Evolutionary conservation across 2,329 filamentous ascomycete species (phyloP), one percentile per base, ranked within the genome.

Genomic region (Ophiostoma sp.): DNA sequence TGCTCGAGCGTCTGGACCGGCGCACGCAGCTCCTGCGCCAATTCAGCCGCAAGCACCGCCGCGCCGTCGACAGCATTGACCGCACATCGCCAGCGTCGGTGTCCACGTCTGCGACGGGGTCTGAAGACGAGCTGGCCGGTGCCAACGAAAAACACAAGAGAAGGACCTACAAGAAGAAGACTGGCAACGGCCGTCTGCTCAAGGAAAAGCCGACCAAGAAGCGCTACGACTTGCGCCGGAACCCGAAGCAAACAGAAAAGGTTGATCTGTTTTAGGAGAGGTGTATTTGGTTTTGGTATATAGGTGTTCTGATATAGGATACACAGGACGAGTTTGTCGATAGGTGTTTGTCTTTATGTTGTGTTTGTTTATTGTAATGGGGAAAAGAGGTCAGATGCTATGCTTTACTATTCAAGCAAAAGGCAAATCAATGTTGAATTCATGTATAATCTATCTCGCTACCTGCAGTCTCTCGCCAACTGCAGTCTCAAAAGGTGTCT

Each of bases 1-100:
- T 69, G 66, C 44, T 69, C 8, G 68, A 70, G 63, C 38, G 36
- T 42, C 65, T 52, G 1, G 49, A 16, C 38, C 68, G 44, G 12
- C 66, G 62, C 9, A 40, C 55, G 9, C 12, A 9, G 27, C 49
- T 27, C 27, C 49, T 55, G 8, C 49, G 49, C 18, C 49, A n/a
- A 1, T 9, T 27, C 1, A n/a, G 49, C 49, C 3, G 45, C 42
- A 18, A 38, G 14, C 68, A 67, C 62, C 65, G 42, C 6, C 68
- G 68, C 8, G 42, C 9, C 3, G 18, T 42, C 2, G 55, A 45
- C 68, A 63, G 55, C 68, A 38, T 52, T 8, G 65, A 62, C 42
- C 52, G 68, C 16, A 27, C n/a, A 27, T 18, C 58, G 11, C 12
- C 44, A 2, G 9, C 58, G 1, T 60, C 49, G n/a, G 27, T 27